Conservation (phyloP, 2,329 filamentous ascomycete species). For the Trichoderma sp. region DNA sequence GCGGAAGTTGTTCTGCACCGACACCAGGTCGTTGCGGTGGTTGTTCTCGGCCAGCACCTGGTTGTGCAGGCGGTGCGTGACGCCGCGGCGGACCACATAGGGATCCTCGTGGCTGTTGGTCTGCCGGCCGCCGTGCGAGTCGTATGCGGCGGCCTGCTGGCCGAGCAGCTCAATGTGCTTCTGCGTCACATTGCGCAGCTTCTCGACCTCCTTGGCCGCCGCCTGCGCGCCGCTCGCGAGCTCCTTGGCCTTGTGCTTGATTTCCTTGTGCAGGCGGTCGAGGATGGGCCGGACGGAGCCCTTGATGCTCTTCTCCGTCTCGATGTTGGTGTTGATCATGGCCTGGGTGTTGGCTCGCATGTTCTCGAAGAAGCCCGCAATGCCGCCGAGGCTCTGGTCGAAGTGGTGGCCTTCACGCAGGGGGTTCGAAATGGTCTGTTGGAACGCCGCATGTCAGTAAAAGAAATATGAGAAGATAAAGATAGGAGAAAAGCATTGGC, state of each 20-base stretch:
- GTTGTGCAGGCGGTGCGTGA: constrained; percentile 80
- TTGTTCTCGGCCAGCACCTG: constrained; percentile 96
- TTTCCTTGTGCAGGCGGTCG: constrained; percentile 87
- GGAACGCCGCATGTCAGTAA: neutral
- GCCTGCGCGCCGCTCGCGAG: constrained; percentile 77
- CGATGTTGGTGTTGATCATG: constrained; percentile 81
- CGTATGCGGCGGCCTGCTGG: constrained; percentile 76
- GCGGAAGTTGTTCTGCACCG: constrained; percentile 86
- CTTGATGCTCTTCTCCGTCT: constrained; percentile 89
- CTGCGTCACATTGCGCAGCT: constrained; percentile 79
- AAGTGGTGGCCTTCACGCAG: constrained; percentile 91
- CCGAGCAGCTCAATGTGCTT: constrained; percentile 95
- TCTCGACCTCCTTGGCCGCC: constrained; percentile 86
- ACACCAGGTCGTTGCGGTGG: constrained; percentile 84
- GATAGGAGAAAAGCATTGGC: neutral
- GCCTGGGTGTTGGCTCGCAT: constrained; percentile 89
- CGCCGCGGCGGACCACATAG: constrained; percentile 79
- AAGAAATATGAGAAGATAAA: neutral
- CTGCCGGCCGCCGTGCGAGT: constrained; percentile 70
- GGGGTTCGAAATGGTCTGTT: constrained; percentile 76
- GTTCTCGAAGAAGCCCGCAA: constrained; percentile 91
- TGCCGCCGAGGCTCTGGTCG: constrained; percentile 80
- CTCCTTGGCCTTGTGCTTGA: constrained; percentile 95
- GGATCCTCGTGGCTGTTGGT: constrained; percentile 75
- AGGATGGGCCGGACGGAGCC: constrained; percentile 82